Percentiles rank a stretch among this genome's conserved stretches.
These are phyloP conservation scores for Musa beccarii DNA, from an alignment of 176 grass and related monocot genomes.

Conservation along the genomic window DNA sequence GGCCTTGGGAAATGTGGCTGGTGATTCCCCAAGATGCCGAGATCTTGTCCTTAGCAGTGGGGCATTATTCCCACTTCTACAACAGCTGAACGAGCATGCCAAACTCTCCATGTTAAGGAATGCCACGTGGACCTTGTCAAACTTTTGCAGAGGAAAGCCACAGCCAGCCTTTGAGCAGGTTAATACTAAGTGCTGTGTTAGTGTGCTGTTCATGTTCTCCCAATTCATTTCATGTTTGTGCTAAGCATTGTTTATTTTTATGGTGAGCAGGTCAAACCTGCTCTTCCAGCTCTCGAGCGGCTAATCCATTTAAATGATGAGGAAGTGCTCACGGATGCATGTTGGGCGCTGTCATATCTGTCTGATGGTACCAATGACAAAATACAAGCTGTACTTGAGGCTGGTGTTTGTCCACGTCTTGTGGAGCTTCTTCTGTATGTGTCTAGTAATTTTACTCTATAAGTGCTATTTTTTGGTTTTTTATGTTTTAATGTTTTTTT, in stretches of 20 bases:
- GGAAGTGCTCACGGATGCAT: constrained; percentile 93
- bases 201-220: neutral
- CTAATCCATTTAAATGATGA: constrained; percentile 84
- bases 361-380: constrained; percentile 97
- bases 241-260: constrained; percentile 9
- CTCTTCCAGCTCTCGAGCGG: constrained; percentile 67
- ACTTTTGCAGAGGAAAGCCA: constrained; percentile 89
- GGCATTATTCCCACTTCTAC: constrained; percentile 60
- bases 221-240: neutral
- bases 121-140: constrained; percentile 90
- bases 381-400: constrained; percentile 85
- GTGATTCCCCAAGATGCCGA: constrained; percentile 82
- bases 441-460: neutral
- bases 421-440: constrained; percentile 85
- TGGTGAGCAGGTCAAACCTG: constrained; percentile 57
- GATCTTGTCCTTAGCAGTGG: constrained; percentile 66
- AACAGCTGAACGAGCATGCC: constrained; percentile 78
- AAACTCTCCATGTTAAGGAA: constrained; percentile 96
- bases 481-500: constrained; percentile 15
- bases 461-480: neutral
- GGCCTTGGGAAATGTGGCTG: constrained; percentile 93
- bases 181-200: neutral
- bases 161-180: constrained; percentile 90
- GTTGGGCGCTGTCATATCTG: constrained; percentile 86
- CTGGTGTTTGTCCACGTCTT: constrained; percentile 77